These are phyloP conservation scores for Microsporum ferrugineum DNA, from an alignment of 2,329 filamentous ascomycete genomes.

Conservation along the genomic window DNA sequence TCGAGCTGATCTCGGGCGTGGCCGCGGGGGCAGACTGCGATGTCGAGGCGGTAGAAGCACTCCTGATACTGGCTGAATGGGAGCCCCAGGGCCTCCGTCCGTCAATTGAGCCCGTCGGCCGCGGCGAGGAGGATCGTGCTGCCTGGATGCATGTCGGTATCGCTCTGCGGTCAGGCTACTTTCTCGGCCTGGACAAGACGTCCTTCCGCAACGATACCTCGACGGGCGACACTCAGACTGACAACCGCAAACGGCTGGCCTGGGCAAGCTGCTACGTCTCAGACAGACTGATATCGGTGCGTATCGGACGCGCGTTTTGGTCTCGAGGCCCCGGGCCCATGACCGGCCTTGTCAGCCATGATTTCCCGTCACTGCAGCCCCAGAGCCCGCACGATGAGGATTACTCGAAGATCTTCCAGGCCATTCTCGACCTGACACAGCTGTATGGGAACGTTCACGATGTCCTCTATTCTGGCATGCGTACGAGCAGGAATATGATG, in stretches of 20 bases:
- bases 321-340: slow-evolving; percentile 58
- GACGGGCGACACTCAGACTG: slow-evolving; percentile 44
- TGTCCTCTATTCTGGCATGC: slow-evolving; percentile 59
- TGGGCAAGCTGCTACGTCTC: slow-evolving; percentile 60
- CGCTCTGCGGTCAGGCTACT: slow-evolving; percentile 58
- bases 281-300: slow-evolving; percentile 57
- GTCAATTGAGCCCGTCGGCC: slow-evolving; percentile 51
- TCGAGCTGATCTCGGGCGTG: slow-evolving; percentile 54
- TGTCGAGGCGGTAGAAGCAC: slow-evolving; percentile 59
- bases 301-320: slow-evolving; percentile 63
- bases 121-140: slow-evolving; percentile 61
- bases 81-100: slow-evolving; percentile 54
- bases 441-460: slow-evolving; percentile 65
- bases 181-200: slow-evolving; percentile 57
- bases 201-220: slow-evolving; percentile 52
- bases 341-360: slow-evolving; percentile 51
- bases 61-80: slow-evolving; percentile 62
- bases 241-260: slow-evolving; percentile 53
- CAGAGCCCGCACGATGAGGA: slow-evolving; percentile 51
- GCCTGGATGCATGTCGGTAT: slow-evolving; percentile 69
- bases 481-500: slow-evolving; percentile 58
- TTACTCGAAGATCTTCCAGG: slow-evolving; percentile 57
- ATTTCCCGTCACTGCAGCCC: slow-evolving; percentile 56
- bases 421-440: slow-evolving; percentile 58
- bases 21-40: slow-evolving; percentile 55